These are phyloP conservation scores for Leccinum aurantiacum DNA, from an alignment of 768 basidiomycete species.

Conservation along the genomic window DNA sequence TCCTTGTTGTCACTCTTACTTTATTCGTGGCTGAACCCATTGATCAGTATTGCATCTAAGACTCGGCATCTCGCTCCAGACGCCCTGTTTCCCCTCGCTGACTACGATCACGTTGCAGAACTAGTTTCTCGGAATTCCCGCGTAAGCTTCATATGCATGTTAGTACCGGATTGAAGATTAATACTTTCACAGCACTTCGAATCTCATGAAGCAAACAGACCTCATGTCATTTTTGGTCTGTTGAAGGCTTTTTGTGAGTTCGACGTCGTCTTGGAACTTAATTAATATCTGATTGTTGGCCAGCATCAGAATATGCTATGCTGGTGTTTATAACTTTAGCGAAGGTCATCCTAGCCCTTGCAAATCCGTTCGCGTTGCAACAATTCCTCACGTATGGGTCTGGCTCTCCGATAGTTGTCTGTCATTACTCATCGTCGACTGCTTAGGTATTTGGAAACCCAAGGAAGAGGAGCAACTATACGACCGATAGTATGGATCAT, in stretches of 20 bases:
- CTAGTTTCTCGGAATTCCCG: slow-evolving; percentile 33
- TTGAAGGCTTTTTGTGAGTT: slow-evolving; percentile 9
- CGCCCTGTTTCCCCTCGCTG: slow-evolving; percentile 48
- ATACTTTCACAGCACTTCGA: neutral
- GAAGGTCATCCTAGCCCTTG: slow-evolving; percentile 2
- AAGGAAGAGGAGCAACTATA: slow-evolving; percentile 45
- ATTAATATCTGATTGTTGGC: neutral
- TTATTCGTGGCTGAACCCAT: slow-evolving; percentile 54
- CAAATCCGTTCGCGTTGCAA: slow-evolving; percentile 9
- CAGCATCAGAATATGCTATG: slow-evolving; percentile 5
- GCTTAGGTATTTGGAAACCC: slow-evolving; percentile 55
- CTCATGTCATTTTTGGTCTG: slow-evolving; percentile 5
- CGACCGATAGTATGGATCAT: slow-evolving; percentile 73
- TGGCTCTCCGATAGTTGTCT: neutral
- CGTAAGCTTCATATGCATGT: slow-evolving; percentile 18
- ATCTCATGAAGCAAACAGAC: neutral
- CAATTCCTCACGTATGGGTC: slow-evolving; percentile 8
- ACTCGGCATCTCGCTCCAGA: slow-evolving; percentile 43
- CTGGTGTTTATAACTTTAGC: neutral
- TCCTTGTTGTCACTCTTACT: slow-evolving; percentile 36
- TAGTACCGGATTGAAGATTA: neutral
- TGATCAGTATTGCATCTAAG: slow-evolving; percentile 43
- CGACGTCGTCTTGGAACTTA: neutral
- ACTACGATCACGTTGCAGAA: slow-evolving; percentile 40
- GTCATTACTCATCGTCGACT: neutral